phyloP scores from a whole-genome alignment of 768 basidiomycete genomes.

The Lanmaoa rubissima region DNA sequence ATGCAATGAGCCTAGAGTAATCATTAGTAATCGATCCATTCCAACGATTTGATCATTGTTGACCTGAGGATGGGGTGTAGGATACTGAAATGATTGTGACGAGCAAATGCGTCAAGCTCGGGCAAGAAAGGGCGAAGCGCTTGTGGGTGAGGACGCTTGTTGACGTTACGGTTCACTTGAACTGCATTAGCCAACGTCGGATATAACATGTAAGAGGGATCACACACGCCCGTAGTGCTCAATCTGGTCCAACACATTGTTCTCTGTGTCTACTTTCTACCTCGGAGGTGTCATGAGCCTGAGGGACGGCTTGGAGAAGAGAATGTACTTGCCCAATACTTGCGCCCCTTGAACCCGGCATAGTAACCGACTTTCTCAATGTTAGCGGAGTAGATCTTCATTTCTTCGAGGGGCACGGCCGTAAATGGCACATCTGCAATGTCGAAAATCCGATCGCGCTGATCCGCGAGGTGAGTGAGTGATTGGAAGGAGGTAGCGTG shows the following conservation, averaged over 20 bases:
- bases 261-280: constrained; percentile 49
- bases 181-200: neutral
- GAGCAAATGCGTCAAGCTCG: constrained; percentile 49
- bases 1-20: constrained; percentile 41
- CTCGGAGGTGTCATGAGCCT: neutral
- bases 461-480: constrained; percentile 16
- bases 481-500: neutral
- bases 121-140: constrained; percentile 48
- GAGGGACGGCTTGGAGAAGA: neutral
- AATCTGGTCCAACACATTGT: constrained; percentile 59
- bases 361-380: constrained; percentile 44
- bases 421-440: constrained; percentile 47
- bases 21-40: neutral
- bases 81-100: constrained; percentile 50
- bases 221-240: constrained; percentile 57
- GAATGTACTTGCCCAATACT: constrained; percentile 42
- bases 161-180: constrained; percentile 47
- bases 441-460: constrained; percentile 48
- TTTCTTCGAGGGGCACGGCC: constrained; percentile 41
- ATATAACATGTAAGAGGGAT: neutral
- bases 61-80: constrained; percentile 48
- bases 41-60: neutral
- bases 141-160: constrained; percentile 45
- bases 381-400: constrained; percentile 35
- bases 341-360: constrained; percentile 48